Base-by-base conservation (phyloP, 2,329 filamentous ascomycete species). In the Furcasterigmium furcatum region DNA sequence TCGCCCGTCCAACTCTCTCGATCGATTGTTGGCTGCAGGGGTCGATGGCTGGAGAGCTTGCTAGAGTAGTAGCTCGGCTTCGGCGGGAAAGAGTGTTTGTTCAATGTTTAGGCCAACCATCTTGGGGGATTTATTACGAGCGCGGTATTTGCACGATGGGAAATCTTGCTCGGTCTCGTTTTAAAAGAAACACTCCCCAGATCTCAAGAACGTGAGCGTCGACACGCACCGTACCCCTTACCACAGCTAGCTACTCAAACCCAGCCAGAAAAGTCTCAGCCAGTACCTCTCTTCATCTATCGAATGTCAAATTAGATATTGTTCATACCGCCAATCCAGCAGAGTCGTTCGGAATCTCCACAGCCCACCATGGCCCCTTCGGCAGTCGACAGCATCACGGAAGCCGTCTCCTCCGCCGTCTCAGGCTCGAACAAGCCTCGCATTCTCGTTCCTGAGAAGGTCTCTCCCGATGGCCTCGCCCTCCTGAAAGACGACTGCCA, bases 381-480 rank as follows among this genome's bases (percentile, higher is more conserved):
- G 18, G 58, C 59, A 22, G 45, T 58, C 29, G 47, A 53, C 6
- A 52, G 58, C 21, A 42, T 44, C 18, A 39, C 52, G 9, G 49
- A 54, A 21, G 30, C 50, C 22, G 34, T 46, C 21, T 43, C 48
- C 34, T 50, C 51, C 8, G 46, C 30, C 25, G 19, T 48, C n/a
- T 22, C 49, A 14, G 34, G 34, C 34, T 27, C 56, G 45, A 25
- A 52, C 47, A 48, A 51, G 41, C 64, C 65, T 38, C 68, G 70
- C 38, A 79, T 91, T 50, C 78, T 94, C 22, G 86, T 91, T 34
- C 84, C 88, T 1, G 88, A 92, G 60, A 91, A 90, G 62, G 77
- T 92, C 38, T 91, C 87, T 1, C 72, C 82, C n/a, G 88, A 92
- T 62, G 88, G 88, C 10, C 73, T 92, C 16, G 79, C 83, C 16